These are phyloP conservation scores for Neurospora sp. DNA, from an alignment of 2,329 filamentous ascomycete genomes.

Conservation along the genomic window DNA sequence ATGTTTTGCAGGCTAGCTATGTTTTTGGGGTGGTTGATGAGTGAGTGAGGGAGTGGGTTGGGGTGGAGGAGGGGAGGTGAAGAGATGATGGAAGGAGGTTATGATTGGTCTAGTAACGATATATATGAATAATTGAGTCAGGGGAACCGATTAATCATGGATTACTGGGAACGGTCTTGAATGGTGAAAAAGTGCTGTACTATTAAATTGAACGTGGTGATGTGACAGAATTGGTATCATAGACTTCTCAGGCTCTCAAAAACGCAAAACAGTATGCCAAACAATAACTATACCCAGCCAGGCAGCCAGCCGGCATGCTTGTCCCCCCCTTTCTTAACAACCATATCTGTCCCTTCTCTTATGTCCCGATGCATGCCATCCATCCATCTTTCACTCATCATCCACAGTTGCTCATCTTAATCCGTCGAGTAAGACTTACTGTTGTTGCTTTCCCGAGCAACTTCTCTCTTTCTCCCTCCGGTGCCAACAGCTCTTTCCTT, in stretches of 20 bases:
- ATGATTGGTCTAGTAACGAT: not conserved
- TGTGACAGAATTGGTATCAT: not conserved
- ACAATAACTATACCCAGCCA: not conserved
- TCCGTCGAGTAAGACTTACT: not conserved
- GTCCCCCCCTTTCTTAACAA: not conserved
- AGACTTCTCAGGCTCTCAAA: not conserved
- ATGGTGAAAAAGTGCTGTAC: not conserved
- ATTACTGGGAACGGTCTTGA: not conserved
- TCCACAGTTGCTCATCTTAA: not conserved
- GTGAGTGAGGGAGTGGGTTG: not conserved
- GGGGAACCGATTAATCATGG: not conserved
- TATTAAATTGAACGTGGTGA: not conserved
- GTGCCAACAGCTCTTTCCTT: not conserved
- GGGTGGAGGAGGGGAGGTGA: not conserved
- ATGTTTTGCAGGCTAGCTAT: slow-evolving; percentile 53
- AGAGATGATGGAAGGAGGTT: not conserved
- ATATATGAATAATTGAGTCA: not conserved
- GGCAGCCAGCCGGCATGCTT: not conserved
- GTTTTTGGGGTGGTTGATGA: slow-evolving; percentile 40
- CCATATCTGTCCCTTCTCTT: not conserved
- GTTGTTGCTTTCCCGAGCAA: not conserved
- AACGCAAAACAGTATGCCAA: not conserved
- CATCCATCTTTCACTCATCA: not conserved
- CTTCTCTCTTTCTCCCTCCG: not conserved
- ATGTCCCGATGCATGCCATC: not conserved